Base-by-base conservation (phyloP, 1,284 basidiomycete genomes). In the Puccinia novopanici region DNA sequence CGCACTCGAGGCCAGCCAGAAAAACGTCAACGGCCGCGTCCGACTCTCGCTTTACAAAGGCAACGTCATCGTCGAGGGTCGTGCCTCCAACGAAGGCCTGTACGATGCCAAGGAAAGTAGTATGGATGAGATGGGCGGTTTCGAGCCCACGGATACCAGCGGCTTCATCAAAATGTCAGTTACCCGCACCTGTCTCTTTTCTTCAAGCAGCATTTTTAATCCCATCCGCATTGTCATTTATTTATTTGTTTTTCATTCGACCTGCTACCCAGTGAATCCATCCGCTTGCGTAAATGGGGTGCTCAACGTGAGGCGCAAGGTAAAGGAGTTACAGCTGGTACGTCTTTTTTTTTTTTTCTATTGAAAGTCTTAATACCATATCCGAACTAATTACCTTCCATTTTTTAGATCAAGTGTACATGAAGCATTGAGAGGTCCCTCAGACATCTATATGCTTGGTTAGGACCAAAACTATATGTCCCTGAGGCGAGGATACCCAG, bases 81-180 rank as follows among this genome's bases (percentile, higher is more conserved):
- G 97, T 81, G 90, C 90, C 84, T 96, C 94, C 82, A 89, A 93
- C 34, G 94, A 95, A 92, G 92, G 93, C 84, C 89, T 98, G 45
- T 99, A 99, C 87, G 96, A 99, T 85, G 95, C 94, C 85, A 92
- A 92, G 81, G 90, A 98, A 87, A 94, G 94, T n/a, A 97, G 94
- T 81, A 99, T 99, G 96, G 96, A 99, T 87, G 95, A 98, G 88
- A 91, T 98, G 82, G 95, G 95, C 83, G 96, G 96, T 67, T 98
- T 98, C 87, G 93, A 95, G 87, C 93, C 94, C 27, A 93, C 92
- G 75, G 92, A 95, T 85, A 93, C 94, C 75, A 90, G 80, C 68
- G 75, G 75, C 19, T 79, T 79, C 48, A 80, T 80, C 54, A 71
- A 80, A 52, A 80, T 80, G 77, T 80, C 8, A 48, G 75, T 54